Base-by-base conservation (phyloP, 352 stramenopile genomes). In the Phytopythium boreale region DNA sequence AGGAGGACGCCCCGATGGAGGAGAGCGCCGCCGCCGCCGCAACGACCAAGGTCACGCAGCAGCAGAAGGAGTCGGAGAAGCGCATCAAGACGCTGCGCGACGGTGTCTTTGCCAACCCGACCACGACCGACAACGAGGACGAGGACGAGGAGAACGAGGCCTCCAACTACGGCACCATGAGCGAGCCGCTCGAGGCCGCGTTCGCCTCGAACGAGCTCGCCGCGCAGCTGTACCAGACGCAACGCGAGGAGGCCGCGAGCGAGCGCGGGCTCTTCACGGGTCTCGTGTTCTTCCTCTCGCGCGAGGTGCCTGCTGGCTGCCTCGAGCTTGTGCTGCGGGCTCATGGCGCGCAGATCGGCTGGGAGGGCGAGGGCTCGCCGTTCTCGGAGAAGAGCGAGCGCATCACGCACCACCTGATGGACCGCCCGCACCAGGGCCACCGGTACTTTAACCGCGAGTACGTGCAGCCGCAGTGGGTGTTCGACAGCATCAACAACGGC, bases 401-500 rank as follows among this genome's bases (percentile, higher is more conserved):
- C 41, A 98, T 99, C 67, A 99, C 97, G 46, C 98, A 99, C 82
- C 94, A 99, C 74, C 73, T 99, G 57, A 92, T 98, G 69, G 97
- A 99, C 72, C 89, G 96, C 26, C 93, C 92, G 14, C 93, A 97
- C 59, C 88, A 98, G 37, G 88, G 89, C 17, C 79, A 95, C 61
- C 87, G 76, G 5, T 93, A 95, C 75, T 93, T 93, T 47, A 93
- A 85, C 68, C 86, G 96, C 69, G 97, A 99, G 77, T 99, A 97
- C 68, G 86, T 99, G 49, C 98, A 99, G 82, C 98, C 98, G 39
- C 98, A 99, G 76, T 99, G 98, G 98, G 83, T 99, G 27, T 97
- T 99, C 57, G 98, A 99, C 83, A 97, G 85, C 34, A 84, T 98
- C 34, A 99, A 99, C 80, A 98, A 98, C 63, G 82, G 92, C 41